These are phyloP conservation scores for Penicillium waksmanii DNA, from an alignment of 495 filamentous ascomycete species.

Conservation along the genomic window DNA sequence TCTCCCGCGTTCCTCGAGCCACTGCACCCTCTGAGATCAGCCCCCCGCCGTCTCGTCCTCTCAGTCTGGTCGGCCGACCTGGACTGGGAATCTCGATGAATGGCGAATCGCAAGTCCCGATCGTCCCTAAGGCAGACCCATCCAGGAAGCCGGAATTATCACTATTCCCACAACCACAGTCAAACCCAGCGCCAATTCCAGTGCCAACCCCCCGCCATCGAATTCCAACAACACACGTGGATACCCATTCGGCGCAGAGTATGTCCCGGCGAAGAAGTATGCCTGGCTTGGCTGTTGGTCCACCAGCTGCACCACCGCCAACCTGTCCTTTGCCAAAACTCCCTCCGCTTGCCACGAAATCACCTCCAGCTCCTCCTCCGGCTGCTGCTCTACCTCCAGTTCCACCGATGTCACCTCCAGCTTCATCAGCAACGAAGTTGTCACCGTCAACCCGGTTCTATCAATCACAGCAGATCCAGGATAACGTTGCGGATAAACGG, in stretches of 20 bases:
- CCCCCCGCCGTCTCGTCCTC: conserved; percentile 21
- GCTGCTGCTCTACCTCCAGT: not conserved
- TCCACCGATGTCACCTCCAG: not conserved
- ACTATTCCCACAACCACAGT: not conserved
- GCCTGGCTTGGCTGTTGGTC: conserved; percentile 60
- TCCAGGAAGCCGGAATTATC: not conserved
- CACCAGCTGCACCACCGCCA: conserved; percentile 65
- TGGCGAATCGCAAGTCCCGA: conserved; percentile 7
- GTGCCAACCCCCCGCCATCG: conserved; percentile 7
- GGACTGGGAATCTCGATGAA: conserved; percentile 21
- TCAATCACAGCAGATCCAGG: conserved; percentile 20
- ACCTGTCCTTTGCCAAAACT: conserved; percentile 66
- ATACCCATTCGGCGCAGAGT: conserved; percentile 15
- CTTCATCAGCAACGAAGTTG: not conserved
- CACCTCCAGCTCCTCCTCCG: conserved; percentile 8
- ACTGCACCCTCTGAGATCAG: conserved; percentile 19
- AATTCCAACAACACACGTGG: conserved; percentile 3
- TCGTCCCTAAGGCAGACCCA: conserved; percentile 12
- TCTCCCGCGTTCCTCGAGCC: conserved; percentile 31
- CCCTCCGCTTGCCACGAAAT: conserved; percentile 36
- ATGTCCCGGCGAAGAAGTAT: conserved; percentile 55
- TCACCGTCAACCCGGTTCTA: conserved; percentile 24
- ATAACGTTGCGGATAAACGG: conserved; percentile 21
- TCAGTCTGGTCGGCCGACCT: conserved; percentile 24
- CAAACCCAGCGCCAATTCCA: conserved; percentile 1